A percentile compares a stretch with the other conserved stretches of the same genome.
phyloP scores from a whole-genome alignment of 1,139 yeast genomes.

The Protomyces macrosporus region DNA sequence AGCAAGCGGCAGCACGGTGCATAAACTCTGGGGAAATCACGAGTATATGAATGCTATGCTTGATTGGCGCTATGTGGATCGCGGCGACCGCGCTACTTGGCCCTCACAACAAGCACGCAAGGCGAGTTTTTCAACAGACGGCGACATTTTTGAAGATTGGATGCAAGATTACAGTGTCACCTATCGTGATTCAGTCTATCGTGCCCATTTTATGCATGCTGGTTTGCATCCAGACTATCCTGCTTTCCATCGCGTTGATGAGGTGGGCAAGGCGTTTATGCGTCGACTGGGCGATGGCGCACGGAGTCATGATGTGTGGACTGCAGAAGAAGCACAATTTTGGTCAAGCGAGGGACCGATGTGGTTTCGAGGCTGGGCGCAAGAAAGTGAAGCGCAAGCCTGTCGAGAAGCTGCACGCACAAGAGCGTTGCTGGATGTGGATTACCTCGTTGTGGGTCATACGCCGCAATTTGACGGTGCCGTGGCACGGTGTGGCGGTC shows the following conservation, averaged over 20 bases:
- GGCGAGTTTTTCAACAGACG: slow-evolving; percentile 6
- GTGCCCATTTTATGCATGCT: slow-evolving; percentile 28
- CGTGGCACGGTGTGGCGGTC: slow-evolving; percentile 26
- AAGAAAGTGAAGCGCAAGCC: slow-evolving; percentile 11
- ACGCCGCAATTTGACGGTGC: slow-evolving; percentile 26
- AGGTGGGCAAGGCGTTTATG: slow-evolving; percentile 16
- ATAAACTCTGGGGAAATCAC: slow-evolving; percentile 27
- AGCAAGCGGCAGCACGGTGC: slow-evolving; percentile 14
- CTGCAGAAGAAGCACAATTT: slow-evolving; percentile 1
- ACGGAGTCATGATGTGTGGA: slow-evolving; percentile 7
- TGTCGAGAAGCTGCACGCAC: slow-evolving; percentile 18
- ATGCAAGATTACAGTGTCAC: slow-evolving; percentile 22
- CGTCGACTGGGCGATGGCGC: background rate
- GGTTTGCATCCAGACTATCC: slow-evolving; percentile 18
- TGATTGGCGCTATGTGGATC: slow-evolving; percentile 29
- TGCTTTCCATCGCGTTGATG: background rate
- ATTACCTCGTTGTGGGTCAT: slow-evolving; percentile 26
- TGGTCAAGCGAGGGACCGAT: slow-evolving; percentile 27
- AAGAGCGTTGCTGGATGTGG: slow-evolving; percentile 12
- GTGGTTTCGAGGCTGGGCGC: slow-evolving; percentile 28
- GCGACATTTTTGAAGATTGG: slow-evolving; percentile 18
- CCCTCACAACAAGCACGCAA: slow-evolving; percentile 5
- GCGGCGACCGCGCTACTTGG: slow-evolving; percentile 10
- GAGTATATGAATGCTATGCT: slow-evolving; percentile 27
- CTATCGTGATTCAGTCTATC: slow-evolving; percentile 10